Evolutionary conservation across 2,329 filamentous ascomycete species (phyloP), one percentile per base, ranked within the genome.

Genomic region (Neopestalotiopsis sp.): DNA sequence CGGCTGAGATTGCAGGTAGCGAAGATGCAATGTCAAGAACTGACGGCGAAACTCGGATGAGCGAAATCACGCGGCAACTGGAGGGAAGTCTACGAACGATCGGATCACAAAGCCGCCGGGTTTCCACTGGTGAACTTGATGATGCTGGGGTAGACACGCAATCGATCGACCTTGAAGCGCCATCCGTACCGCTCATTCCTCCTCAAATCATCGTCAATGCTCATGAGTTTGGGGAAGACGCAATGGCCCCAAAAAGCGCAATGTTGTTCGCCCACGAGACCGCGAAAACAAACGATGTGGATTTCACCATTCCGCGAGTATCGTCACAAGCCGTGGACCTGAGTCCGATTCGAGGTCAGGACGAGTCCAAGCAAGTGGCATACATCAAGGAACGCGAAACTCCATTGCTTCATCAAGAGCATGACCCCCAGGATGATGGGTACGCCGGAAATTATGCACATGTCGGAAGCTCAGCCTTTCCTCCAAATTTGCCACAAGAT

Each of bases 11-110:
- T 17, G 71, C 75, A 2, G 72, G 74, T 64, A 69, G 69, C 66
- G 72, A 69, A 32, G 69, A 65, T 61, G 73, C 72, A 56, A 73
- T 72, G 42, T 71, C 72, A 24, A 72, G 70, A 69, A 68, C 74
- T 57, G 68, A 28, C 57, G 68, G 70, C 10, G 14, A 20, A 13
- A 52, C 65, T 28, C 6, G 14, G n/a, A 24, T 60, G 13, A 56
- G 24, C 12, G 45, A 57, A 40, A 66, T 52, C 45, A 58, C 64
- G 38, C 20, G 67, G 59, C 65, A 70, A 56, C 64, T 75, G 67
- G 64, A 70, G 68, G 70, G 73, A 67, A 74, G 76, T 65, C 67
- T 75, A 42, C 68, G 72, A 30, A 71, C 70, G 68, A 70, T 76
- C 30, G 67, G 72, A 70, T 67, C 71, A 71, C 59, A 69, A 69